A percentile compares a stretch with the other conserved stretches of the same genome.
These are phyloP conservation scores for Amphicarpaea edgeworthii DNA, from an alignment of 306 rosid species.

Conservation along the genomic window DNA sequence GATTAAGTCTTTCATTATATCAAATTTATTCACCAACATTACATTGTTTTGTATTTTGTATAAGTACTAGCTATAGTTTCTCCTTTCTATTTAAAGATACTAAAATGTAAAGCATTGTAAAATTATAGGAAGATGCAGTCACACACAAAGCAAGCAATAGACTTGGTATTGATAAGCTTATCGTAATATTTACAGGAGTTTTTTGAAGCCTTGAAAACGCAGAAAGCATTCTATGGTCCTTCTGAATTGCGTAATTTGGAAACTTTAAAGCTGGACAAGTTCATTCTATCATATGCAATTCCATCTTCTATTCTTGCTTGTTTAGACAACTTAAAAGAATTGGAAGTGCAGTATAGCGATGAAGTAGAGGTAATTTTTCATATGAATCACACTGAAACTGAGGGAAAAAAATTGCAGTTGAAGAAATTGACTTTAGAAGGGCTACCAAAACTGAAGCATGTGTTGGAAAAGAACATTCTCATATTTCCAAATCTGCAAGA, in stretches of 20 bases:
- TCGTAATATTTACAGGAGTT: background rate
- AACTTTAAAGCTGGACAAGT: slow-evolving; percentile 1
- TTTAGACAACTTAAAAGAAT: slow-evolving; percentile 11
- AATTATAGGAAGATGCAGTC: background rate
- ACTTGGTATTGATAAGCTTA: background rate
- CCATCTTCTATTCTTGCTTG: background rate
- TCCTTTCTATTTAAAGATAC: background rate
- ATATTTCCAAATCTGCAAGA: background rate
- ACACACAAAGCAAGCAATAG: background rate
- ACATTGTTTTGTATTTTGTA: no score
- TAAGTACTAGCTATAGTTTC: background rate
- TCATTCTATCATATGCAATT: background rate
- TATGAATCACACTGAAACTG: background rate
- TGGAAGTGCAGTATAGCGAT: background rate
- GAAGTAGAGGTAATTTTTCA: background rate
- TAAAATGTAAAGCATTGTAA: background rate
- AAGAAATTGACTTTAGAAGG: background rate
- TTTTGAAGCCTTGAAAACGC: background rate
- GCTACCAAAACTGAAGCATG: background rate
- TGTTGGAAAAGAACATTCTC: background rate
- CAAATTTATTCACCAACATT: no score
- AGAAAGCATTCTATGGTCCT: no score
- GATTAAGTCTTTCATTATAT: no score
- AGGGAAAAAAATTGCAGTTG: background rate
- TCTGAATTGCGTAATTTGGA: background rate